Base-by-base conservation (phyloP, 129 eudicot genomes). In the Chrysanthemum lavandulifolium region DNA sequence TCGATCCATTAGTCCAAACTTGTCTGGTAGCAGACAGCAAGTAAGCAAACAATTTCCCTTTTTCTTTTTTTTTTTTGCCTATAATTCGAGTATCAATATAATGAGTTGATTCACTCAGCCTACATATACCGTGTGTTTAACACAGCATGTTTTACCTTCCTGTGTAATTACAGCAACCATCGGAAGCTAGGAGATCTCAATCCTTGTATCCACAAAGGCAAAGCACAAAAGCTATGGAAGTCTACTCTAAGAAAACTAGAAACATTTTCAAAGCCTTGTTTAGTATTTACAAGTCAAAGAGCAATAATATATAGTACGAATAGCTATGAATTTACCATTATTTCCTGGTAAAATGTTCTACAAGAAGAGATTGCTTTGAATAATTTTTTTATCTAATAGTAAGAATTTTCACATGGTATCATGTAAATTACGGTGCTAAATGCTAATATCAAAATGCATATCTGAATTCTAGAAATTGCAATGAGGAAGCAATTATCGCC, bases 231-330 rank as follows among this genome's bases (percentile, higher is more conserved):
- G 86, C 72, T 52, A 79, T 85, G 18, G 88, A 83, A 67, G 70
- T 65, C 5, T 80, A 86, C 73, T 68, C 89, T 27, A 86, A 82
- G 58, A 89, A 82, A 76, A 85, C 88, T 51, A 83, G 78, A 75
- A 84, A 68, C 76, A 79, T 89, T 25, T 74, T 89, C 68, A 86
- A 81, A 86, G 80, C 85, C 19, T 80, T 92, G 82, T 85, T 92
- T 48, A 77, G 78, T 45, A 79, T 80, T 27, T 81, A 82, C 72
- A 80, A 86, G 72, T 75, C 93, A 76, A 86, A 81, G 81, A 82
- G 86, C 74, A 71, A 72, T 49, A 73, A 6, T 73, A 31, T 11
- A 67, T 73, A 73, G 61, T 65, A 29, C 43, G 72, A 16, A 76
- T 78, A 62, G 69, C 68, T 36, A 57, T 23, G 51, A 84, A 60